phyloP scores from a whole-genome alignment of 2,329 filamentous ascomycete species.

The Aulographum hederae region DNA sequence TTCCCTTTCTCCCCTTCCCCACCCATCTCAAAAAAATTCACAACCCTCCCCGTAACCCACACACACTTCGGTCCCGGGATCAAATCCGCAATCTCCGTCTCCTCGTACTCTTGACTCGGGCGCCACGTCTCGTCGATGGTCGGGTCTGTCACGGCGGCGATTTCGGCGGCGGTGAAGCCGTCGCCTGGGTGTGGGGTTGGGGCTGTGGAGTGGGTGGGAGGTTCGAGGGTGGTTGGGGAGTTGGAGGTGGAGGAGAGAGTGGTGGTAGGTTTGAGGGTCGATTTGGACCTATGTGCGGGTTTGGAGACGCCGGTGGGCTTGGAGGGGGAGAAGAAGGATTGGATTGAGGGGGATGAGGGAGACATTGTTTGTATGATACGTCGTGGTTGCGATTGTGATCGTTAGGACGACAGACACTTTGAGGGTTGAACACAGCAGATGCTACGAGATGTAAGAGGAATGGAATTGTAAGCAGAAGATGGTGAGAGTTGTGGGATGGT shows the following conservation, averaged over 20 bases:
- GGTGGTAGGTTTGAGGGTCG: too few relatives aligned
- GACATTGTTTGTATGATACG: constrained; percentile 14
- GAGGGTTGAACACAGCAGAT: too few relatives aligned
- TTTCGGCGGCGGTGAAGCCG: constrained; percentile 33
- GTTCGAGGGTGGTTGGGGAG: constrained; percentile 2
- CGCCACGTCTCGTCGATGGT: constrained; percentile 17
- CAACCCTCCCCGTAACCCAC: constrained; percentile 34
- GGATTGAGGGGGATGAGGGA: constrained; percentile 19
- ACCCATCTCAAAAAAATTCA: constrained; percentile 34
- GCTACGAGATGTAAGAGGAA: too few relatives aligned
- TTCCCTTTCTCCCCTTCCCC: too few relatives aligned
- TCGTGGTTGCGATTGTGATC: neutral
- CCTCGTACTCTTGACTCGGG: constrained; percentile 28
- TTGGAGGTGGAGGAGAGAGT: too few relatives aligned
- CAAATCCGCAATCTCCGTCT: constrained; percentile 28
- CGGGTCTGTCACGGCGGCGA: constrained; percentile 21
- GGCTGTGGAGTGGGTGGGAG: too few relatives aligned
- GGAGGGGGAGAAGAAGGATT: constrained; percentile 21
- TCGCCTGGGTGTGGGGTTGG: constrained; percentile 20
- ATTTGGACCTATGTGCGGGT: too few relatives aligned
- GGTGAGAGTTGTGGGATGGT: too few relatives aligned
- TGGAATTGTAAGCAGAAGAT: too few relatives aligned
- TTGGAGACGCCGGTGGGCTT: constrained; percentile 3
- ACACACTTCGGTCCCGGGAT: constrained; percentile 31
- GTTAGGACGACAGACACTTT: too few relatives aligned